These are phyloP conservation scores for Mesotaenium endlicherianum DNA, from an alignment of 139 green algal genomes.

Conservation along the genomic window DNA sequence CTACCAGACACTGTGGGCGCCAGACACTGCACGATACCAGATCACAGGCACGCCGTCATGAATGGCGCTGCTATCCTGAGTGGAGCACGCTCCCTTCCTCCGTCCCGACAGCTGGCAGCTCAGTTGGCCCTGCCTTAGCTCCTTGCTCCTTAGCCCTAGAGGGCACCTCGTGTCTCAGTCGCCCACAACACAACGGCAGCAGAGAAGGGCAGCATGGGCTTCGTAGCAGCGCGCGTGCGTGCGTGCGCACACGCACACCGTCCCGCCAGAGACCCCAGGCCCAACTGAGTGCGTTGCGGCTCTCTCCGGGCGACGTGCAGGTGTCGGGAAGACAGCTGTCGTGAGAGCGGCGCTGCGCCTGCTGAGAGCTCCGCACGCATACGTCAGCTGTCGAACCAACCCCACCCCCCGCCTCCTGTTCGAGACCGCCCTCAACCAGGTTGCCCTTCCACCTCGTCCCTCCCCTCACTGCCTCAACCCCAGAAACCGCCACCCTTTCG, in stretches of 20 bases:
- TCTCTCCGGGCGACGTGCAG: neutral
- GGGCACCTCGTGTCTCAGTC: no score
- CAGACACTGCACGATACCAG: no score
- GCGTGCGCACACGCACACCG: neutral
- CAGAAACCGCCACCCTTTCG: no score
- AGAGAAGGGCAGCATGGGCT: neutral
- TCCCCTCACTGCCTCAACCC: no score
- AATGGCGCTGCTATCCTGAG: no score
- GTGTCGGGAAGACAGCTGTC: constrained; percentile 16
- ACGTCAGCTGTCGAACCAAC: constrained; percentile 24
- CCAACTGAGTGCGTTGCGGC: neutral
- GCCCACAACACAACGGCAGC: no score
- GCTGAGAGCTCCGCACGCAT: constrained; percentile 15
- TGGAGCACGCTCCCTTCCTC: no score
- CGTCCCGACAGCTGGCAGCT: no score
- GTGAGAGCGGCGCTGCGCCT: constrained; percentile 14
- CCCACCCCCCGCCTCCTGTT: constrained; percentile 10
- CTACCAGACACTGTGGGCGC: neutral
- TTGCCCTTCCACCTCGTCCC: no score
- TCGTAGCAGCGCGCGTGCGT: neutral
- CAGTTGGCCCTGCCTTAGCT: no score
- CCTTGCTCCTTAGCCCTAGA: no score
- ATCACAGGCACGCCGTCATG: no score
- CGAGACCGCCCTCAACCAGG: constrained; percentile 16
- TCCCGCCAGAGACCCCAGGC: neutral